A percentile compares a stretch with the other conserved stretches of the same genome.
These are phyloP conservation scores for Verticillium klebahnii DNA, from an alignment of 2,329 filamentous ascomycete species.

Conservation along the genomic window DNA sequence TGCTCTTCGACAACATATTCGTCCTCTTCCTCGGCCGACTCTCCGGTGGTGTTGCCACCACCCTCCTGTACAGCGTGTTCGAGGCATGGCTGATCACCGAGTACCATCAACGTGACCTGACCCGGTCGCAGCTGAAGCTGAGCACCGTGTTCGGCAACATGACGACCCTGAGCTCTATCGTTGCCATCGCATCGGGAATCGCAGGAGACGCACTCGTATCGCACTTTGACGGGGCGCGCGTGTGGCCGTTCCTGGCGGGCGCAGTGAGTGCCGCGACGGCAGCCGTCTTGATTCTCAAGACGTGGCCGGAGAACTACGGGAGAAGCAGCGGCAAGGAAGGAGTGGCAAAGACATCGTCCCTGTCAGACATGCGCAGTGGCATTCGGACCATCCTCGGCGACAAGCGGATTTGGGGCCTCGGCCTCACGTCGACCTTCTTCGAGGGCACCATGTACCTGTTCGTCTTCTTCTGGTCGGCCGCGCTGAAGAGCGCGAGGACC, in stretches of 20 bases:
- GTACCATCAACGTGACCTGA: constrained; percentile 41
- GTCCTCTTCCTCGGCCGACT: constrained; percentile 50
- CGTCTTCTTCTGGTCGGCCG: constrained; percentile 58
- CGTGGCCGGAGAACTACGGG: constrained; percentile 32
- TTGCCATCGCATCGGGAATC: constrained; percentile 50
- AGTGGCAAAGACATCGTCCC: constrained; percentile 4
- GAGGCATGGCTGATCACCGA: constrained; percentile 59
- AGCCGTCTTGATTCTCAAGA: constrained; percentile 37
- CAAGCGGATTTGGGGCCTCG: constrained; percentile 45
- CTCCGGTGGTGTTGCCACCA: constrained; percentile 51
- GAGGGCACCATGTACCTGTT: constrained; percentile 60
- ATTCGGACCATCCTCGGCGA: constrained; percentile 27
- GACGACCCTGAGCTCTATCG: constrained; percentile 48
- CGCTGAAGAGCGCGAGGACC: constrained; percentile 38
- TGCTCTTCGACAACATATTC: constrained; percentile 35
- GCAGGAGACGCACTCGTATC: constrained; percentile 46
- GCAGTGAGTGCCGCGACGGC: constrained; percentile 35
- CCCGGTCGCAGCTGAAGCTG: constrained; percentile 35
- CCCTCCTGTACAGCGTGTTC: constrained; percentile 53
- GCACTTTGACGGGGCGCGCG: constrained; percentile 36
- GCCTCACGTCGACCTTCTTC: constrained; percentile 50
- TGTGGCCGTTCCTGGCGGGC: constrained; percentile 47
- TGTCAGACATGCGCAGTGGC: constrained; percentile 14
- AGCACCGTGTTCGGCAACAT: constrained; percentile 48
- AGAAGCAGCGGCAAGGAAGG: constrained; percentile 2